Evolutionary conservation across 768 basidiomycete genomes (phyloP).

Genomic region (Agaricus blazei): DNA sequence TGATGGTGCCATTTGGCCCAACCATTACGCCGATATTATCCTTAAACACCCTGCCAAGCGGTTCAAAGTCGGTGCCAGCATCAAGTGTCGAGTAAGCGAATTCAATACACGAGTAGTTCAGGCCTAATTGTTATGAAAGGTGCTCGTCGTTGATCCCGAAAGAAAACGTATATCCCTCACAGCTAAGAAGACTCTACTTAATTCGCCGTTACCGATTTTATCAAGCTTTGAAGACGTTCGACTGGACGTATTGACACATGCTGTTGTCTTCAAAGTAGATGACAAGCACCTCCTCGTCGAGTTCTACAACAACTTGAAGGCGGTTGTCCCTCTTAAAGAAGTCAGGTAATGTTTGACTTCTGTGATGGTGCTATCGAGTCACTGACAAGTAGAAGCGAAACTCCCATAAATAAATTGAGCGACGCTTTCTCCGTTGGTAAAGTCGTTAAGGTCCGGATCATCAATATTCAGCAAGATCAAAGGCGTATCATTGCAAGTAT

Average conservation of each 20-base stretch:
- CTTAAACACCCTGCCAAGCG: constrained; percentile 90
- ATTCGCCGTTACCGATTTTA: constrained; percentile 71
- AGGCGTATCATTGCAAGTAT: constrained; percentile 79
- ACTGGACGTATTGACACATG: constrained; percentile 71
- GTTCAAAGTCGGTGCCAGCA: constrained; percentile 76
- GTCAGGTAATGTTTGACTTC: constrained; percentile 48
- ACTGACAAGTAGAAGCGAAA: constrained; percentile 49
- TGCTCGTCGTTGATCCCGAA: constrained; percentile 78
- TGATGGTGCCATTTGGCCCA: constrained; percentile 91
- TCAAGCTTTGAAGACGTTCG: constrained; percentile 60
- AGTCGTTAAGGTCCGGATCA: constrained; percentile 79
- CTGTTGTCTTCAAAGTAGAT: constrained; percentile 76
- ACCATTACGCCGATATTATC: constrained; percentile 92
- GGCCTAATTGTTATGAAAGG: constrained; percentile 32
- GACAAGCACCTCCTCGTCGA: constrained; percentile 82
- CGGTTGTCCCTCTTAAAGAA: constrained; percentile 75
- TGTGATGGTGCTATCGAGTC: background rate
- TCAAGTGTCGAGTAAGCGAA: constrained; percentile 77
- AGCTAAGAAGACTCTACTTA: constrained; percentile 85
- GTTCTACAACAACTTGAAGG: constrained; percentile 87
- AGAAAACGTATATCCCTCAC: constrained; percentile 82
- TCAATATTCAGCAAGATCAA: constrained; percentile 52
- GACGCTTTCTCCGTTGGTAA: constrained; percentile 75
- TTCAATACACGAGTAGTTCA: background rate
- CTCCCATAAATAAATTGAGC: constrained; percentile 44